Evolutionary conservation across 2,329 filamentous ascomycete species (phyloP), one percentile per base, ranked within the genome.

Genomic region (Bipolaris sorokiniana): DNA sequence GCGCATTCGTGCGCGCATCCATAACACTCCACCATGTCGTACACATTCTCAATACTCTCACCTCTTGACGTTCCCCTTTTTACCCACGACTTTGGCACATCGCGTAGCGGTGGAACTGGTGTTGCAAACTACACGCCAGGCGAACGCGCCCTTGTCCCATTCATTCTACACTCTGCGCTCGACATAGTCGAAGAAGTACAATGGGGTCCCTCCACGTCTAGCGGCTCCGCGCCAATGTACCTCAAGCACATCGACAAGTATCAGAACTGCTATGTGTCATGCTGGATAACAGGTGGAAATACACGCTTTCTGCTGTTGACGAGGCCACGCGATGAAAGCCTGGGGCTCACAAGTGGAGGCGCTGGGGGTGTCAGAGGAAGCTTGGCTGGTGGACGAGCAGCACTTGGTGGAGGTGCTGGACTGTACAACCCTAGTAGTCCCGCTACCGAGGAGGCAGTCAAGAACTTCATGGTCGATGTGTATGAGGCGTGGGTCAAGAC

Each of bases 401-500:
- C 63, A 18, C 38, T 73, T 48, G 65, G 60, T 23, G 66, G 63
- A 18, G 64, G 61, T 10, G 62, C 59, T 44, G 67, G 67, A 87
- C 85, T 59, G 88, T 78, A 77, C 65, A 97, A 97, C 76, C 94
- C 94, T 0, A 94, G 89, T 2, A 90, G 89, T 57, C 89, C 92
- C 5, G 91, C 94, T 74, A 96, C 94, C 5, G 95, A 99, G 79
- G 95, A 99, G 80, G 94, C 95, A 4, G 90, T 98, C 68, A 88
- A 92, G 74, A 91, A 91, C 78, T 99, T 98, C 80, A 97, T 99
- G 80, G 84, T 85, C 6, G 95, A 99, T 74, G 90, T 97, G 11
- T 98, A 97, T 79, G 95, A 99, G 79, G 92, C 88, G 66, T 99
- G 94, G 89, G 86, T 97, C 64, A 99, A 99, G 83, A 91, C 93